Base-by-base conservation (phyloP, 2,329 filamentous ascomycete species). In the Penicillium sp. region DNA sequence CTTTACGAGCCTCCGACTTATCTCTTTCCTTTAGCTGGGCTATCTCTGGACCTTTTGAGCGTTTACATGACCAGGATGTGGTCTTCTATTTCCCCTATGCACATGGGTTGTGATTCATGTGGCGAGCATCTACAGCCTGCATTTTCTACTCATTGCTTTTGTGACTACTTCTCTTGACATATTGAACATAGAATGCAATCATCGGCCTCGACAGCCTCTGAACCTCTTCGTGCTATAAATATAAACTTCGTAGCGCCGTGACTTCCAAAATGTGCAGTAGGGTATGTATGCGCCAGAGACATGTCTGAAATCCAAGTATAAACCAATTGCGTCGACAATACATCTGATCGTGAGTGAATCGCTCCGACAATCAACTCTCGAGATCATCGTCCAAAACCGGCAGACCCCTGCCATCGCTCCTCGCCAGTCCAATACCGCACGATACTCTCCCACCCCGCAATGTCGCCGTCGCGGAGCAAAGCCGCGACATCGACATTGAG, bases 401-500 rank as follows among this genome's bases (percentile, higher is more conserved):
- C 49, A 35, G 35, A 54, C n/a, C 68, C 70, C 28, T 63, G 58
- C 72, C 71, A 75, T 48, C 71, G 65, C 61, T 73, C 70, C 60
- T 74, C 70, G 41, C 56, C 64, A 8, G 72, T 75, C 67, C 65
- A 75, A 57, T 68, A 76, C 45, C 72, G 64, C 20, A 76, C 68
- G 43, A 76, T 52, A 42, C 71, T 70, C 57, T 76, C 73, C 60
- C 67, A 74, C 1, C 62, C 74, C 2, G 70, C 60, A 1, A 64
- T 42, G 63, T 76, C 74, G 7, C 71, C 69, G 16, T 72, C 67
- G 20, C 73, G 59, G 45, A 76, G 51, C 38, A 76, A 55, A 28
- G 68, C 71, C 20, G 73, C 72, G 6, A 76, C 64, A 59, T 76
- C 74, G 8, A 74, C 68, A 54, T 76, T 76, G 38, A 76, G 55